Evolutionary conservation across 306 rosid species (phyloP), one percentile per base, ranked within the genome.

Genomic region (Ceratonia siliqua): DNA sequence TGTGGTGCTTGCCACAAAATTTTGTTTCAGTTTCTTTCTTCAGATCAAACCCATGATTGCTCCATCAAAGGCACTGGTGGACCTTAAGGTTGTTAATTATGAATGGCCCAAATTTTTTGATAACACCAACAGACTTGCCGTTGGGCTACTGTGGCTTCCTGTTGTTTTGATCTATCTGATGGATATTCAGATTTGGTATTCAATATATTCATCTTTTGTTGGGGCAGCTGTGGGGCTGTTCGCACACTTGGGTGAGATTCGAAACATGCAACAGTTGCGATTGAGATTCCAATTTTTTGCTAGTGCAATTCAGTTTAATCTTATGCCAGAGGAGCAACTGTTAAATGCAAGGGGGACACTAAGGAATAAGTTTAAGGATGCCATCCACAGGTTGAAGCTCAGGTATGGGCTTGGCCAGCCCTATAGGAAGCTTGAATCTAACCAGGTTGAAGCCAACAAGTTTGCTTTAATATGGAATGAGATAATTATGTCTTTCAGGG

Each of bases 381-480:
- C 90, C 62, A 86, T 94, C 53, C 89, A 81, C 78, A 87, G 98
- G 86, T 83, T 94, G 88, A 84, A 94, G 87, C 91, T 94, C 69
- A 90, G 97, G 84, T 94, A 91, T 79, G 98, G 98, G 82, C 75
- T 94, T 79, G 98, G 98, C n/a, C 90, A 77, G 50, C 94, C 97
- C 9, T 94, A 84, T 62, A 90, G 69, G 85, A 94, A 91, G 87
- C 95, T 91, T 9, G 97, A 91, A 82, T 90, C 97, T 50, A 91
- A 87, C 71, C 95, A 91, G 85, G 84, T 91, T 38, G 94, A 88
- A 86, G 98, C 98, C 55, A 87, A 83, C 81, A 91, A 80, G 85
- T 94, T 94, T 88, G 94, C 98, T 73, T 78, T 91, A 81, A 85
- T 94, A 81, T 94, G 98, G 98, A 94, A 94, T 55, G 98, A 94